A percentile compares a stretch with the other conserved stretches of the same genome.
Conservation (phyloP, 768 basidiomycete species). For the Hydnum rufescens region DNA sequence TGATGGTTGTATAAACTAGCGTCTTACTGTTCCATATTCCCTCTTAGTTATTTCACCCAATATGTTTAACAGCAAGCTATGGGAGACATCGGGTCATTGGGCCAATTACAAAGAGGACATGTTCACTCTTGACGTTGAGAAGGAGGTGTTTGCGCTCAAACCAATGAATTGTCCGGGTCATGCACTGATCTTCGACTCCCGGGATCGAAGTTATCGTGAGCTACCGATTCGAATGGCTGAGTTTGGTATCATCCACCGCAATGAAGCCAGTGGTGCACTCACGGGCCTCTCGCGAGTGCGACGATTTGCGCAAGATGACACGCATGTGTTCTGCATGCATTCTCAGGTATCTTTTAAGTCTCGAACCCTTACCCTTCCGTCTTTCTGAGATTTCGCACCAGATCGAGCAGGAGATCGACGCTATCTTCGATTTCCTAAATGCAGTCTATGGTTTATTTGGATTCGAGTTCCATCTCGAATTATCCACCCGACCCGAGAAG, state of each 20-base stretch:
- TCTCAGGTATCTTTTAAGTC: constrained; percentile 60
- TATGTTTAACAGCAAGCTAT: constrained; percentile 89
- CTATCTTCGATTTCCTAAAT: constrained; percentile 87
- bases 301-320: constrained; percentile 93
- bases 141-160: constrained; percentile 89
- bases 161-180: constrained; percentile 99
- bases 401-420: constrained; percentile 73
- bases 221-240: constrained; percentile 96
- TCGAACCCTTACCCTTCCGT: not conserved
- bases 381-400: too few relatives aligned
- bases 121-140: constrained; percentile 88
- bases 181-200: constrained; percentile 84
- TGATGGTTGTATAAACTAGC: not conserved
- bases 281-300: constrained; percentile 86
- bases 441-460: constrained; percentile 87
- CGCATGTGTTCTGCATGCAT: constrained; percentile 96
- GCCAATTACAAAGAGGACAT: constrained; percentile 96
- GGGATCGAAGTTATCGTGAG: constrained; percentile 87
- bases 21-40: not conserved
- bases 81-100: constrained; percentile 98
- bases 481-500: constrained; percentile 93
- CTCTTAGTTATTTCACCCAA: constrained; percentile 83
- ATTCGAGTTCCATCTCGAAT: constrained; percentile 80
- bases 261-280: constrained; percentile 87
- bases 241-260: constrained; percentile 92